Evolutionary conservation across 331 rosid genomes (phyloP).

Genomic region (Prunus yedoensis): DNA sequence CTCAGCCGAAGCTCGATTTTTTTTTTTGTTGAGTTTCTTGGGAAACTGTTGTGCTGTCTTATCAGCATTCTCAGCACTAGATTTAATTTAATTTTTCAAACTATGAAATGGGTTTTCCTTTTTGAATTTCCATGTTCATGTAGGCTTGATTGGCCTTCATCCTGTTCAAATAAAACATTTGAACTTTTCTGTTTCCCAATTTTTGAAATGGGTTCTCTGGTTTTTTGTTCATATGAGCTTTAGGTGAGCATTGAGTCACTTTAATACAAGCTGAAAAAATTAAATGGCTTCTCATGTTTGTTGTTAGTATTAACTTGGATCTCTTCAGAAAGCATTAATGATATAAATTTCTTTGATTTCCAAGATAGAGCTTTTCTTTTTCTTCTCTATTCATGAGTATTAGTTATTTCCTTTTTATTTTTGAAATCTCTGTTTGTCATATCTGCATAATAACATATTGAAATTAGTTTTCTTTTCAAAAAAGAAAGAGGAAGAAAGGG

Average conservation of each 20-base stretch:
- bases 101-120: neutral
- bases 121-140: neutral
- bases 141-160: neutral
- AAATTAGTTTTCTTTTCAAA: neutral
- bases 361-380: neutral
- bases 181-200: neutral
- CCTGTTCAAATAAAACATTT: neutral
- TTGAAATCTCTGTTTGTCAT: neutral
- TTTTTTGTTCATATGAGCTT: neutral
- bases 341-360: neutral
- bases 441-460: neutral
- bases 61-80: neutral
- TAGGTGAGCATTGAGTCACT: neutral
- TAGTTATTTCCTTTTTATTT: neutral
- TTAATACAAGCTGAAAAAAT: neutral
- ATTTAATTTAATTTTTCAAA: neutral
- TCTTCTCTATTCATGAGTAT: neutral
- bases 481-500: neutral
- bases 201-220: slow-evolving; percentile 12
- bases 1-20: neutral
- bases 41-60: neutral
- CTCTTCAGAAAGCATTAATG: neutral
- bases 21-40: neutral
- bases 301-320: neutral
- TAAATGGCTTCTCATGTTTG: neutral